Evolutionary conservation across 176 grass and related monocot genomes (phyloP).

Genomic region (Aegilops tauschii): DNA sequence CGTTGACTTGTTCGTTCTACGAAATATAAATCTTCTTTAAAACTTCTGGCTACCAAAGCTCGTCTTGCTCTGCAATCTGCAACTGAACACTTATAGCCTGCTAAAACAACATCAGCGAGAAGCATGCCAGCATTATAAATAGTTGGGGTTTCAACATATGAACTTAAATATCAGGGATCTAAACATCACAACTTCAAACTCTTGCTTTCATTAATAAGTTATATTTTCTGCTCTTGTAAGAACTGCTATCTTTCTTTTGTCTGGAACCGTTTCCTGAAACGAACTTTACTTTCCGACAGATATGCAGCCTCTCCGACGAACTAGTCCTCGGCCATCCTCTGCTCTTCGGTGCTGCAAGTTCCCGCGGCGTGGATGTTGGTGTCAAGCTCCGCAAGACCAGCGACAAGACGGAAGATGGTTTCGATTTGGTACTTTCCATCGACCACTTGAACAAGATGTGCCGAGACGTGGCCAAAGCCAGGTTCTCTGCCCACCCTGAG

Average conservation of each 20-base stretch:
- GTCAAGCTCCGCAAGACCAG: slow-evolving; percentile 41
- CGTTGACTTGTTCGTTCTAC: not conserved
- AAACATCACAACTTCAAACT: not conserved
- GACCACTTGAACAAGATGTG: slow-evolving; percentile 61
- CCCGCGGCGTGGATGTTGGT: slow-evolving; percentile 39
- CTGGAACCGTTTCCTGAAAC: not conserved
- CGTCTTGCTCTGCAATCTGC: not conserved
- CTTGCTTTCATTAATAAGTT: not conserved
- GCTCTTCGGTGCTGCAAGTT: slow-evolving; percentile 59
- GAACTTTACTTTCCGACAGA: slow-evolving; percentile 32
- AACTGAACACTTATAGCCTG: not conserved
- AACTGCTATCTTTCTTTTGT: not conserved
- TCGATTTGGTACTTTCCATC: slow-evolving; percentile 72
- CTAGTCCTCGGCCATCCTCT: slow-evolving; percentile 52
- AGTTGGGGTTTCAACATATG: not conserved
- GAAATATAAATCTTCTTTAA: not conserved
- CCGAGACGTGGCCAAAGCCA: slow-evolving; percentile 58
- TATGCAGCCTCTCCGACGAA: slow-evolving; percentile 60
- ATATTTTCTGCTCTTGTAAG: not conserved
- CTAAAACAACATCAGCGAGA: not conserved
- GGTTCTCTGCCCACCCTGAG: slow-evolving; percentile 43
- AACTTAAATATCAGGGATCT: not conserved
- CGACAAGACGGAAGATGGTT: slow-evolving; percentile 19
- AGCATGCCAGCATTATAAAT: not conserved
- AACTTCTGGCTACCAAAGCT: not conserved